Conservation (phyloP, 2,329 filamentous ascomycete genomes). For the Xylogone sp. region DNA sequence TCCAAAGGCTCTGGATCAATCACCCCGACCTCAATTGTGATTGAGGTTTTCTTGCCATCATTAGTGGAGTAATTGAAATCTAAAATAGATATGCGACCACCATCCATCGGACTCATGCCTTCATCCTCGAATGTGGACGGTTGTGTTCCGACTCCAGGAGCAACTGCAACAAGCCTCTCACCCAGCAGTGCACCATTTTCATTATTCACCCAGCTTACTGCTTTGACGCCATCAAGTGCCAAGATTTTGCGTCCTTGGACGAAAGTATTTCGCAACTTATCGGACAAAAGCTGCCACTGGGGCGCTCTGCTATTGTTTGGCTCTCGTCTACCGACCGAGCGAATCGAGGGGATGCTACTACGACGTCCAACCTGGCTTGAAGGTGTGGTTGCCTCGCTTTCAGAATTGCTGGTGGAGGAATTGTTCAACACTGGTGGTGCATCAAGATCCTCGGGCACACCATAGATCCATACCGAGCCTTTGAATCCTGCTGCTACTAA, state of each 20-base stretch:
- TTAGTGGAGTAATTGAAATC: conserved; percentile 65
- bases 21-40: conserved; percentile 72
- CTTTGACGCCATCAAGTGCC: conserved; percentile 62
- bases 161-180: conserved; percentile 65
- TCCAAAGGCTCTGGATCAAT: conserved; percentile 65
- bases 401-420: conserved; percentile 25
- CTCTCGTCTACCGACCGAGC: conserved; percentile 15
- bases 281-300: conserved; percentile 66
- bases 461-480: conserved; percentile 75
- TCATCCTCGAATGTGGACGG: conserved; percentile 60
- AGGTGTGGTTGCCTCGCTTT: conserved; percentile 23
- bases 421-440: conserved; percentile 44
- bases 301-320: conserved; percentile 40
- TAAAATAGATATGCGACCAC: conserved; percentile 67
- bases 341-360: conserved; percentile 26
- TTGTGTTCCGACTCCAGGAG: conserved; percentile 62
- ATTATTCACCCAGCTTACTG: conserved; percentile 67
- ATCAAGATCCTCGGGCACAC: conserved; percentile 70
- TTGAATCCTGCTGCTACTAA: conserved; percentile 72
- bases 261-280: conserved; percentile 67
- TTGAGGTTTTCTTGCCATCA: conserved; percentile 52
- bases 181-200: conserved; percentile 43
- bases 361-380: conserved; percentile 17
- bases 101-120: conserved; percentile 72
- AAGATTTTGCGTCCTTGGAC: conserved; percentile 63